Evolutionary conservation across 2,329 filamentous ascomycete genomes (phyloP), one percentile per base, ranked within the genome.

Genomic region (Colletotrichum brevisporum): DNA sequence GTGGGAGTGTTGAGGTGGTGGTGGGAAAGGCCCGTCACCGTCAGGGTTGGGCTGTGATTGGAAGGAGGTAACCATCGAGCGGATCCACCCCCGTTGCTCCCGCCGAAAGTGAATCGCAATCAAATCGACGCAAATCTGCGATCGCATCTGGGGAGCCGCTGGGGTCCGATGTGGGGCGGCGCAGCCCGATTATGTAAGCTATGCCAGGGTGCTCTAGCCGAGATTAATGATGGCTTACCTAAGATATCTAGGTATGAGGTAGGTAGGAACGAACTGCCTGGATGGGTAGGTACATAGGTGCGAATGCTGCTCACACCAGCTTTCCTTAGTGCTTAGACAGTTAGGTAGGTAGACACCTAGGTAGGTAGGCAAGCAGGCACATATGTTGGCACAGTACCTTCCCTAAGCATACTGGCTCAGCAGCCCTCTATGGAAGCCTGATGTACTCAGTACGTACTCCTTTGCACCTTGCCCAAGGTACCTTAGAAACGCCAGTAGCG

Each of bases 121-220:
- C 61, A 69, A 69, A 69, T 69, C 66, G 66, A 69, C 54, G 55
- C 55, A 69, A 69, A 69, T 69, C 66, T 69, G 61, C 61, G 66
- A 69, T 69, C 66, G 66, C 50, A 65, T 65, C 66, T 61, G 66
- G 66, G 66, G 66, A 69, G 66, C 41, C 66, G 54, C 66, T 62
- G 61, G 66, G 66, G 54, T 65, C 48, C 61, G 61, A 43, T 65
- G 18, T 60, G 48, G 54, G 24, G 24, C n/a, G 2, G 39, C 12
- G 4, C 48, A 6, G 4, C 31, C n/a, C 15, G 51, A 10, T 57
- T 60, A 58, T 54, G 66, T 65, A 65, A 60, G 56, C 13, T 50
- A 26, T 10, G 43, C 31, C 54, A 58, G 60, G 60, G 47, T 39
- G 9, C 27, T 52, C 39, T 31, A 56, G 24, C 16, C 27, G 18